phyloP scores from a whole-genome alignment of 805 yeast species.

The Barnettozyma sp. region DNA sequence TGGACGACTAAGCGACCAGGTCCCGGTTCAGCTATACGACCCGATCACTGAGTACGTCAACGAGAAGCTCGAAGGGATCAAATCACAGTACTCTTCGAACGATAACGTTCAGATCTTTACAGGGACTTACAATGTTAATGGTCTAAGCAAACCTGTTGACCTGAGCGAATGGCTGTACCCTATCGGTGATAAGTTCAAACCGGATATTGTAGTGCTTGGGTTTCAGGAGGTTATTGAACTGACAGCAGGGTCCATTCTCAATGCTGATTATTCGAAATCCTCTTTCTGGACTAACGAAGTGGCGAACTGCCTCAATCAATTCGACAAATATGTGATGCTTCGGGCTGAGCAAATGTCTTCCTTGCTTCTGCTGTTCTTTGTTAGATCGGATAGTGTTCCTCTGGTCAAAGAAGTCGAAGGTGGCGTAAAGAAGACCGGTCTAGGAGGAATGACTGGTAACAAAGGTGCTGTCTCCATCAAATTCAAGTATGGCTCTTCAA shows the following conservation, averaged over 20 bases:
- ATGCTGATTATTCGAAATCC: slow-evolving; percentile 75
- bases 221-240: slow-evolving; percentile 92
- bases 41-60: slow-evolving; percentile 85
- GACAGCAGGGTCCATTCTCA: slow-evolving; percentile 84
- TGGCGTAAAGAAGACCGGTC: slow-evolving; percentile 89
- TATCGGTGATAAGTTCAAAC: slow-evolving; percentile 43
- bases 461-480: slow-evolving; percentile 95
- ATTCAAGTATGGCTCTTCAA: slow-evolving; percentile 71
- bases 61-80: slow-evolving; percentile 43
- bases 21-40: slow-evolving; percentile 69
- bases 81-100: slow-evolving; percentile 46
- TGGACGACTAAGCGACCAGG: slow-evolving; percentile 72
- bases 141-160: slow-evolving; percentile 52
- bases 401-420: slow-evolving; percentile 82
- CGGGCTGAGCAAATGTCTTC: slow-evolving; percentile 76
- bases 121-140: slow-evolving; percentile 88
- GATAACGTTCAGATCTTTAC: slow-evolving; percentile 59
- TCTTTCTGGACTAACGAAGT: slow-evolving; percentile 73
- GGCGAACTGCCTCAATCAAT: slow-evolving; percentile 51
- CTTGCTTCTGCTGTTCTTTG: slow-evolving; percentile 56
- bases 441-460: slow-evolving; percentile 96
- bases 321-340: slow-evolving; percentile 51
- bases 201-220: slow-evolving; percentile 85
- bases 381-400: slow-evolving; percentile 39
- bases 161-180: slow-evolving; percentile 80